Percentiles rank a stretch among this genome's conserved stretches.
Conservation (phyloP, 495 filamentous ascomycete genomes). For the Lophiotrema nucula region DNA sequence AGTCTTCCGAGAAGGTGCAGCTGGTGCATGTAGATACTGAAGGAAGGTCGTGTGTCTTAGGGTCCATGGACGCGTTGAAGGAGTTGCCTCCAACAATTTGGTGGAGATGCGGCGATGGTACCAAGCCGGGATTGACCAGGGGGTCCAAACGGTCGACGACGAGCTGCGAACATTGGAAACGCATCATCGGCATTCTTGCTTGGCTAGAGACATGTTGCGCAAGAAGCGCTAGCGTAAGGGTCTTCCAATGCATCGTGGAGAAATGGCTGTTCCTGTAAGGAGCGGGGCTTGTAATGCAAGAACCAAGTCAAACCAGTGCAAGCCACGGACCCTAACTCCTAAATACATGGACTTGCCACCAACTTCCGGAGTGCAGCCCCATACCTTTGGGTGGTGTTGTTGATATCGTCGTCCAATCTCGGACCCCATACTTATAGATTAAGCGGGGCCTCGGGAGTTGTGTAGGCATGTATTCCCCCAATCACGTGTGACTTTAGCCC, state of each 20-base stretch:
- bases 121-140: constrained; percentile 25
- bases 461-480: not conserved
- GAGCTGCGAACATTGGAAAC: constrained; percentile 31
- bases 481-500: constrained; percentile 2
- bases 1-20: constrained; percentile 29
- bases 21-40: constrained; percentile 25
- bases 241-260: constrained; percentile 24
- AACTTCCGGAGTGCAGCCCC: no score
- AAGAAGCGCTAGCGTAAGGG: constrained; percentile 13
- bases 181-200: constrained; percentile 11
- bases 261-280: not conserved
- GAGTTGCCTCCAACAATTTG: constrained; percentile 33
- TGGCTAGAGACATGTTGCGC: constrained; percentile 10
- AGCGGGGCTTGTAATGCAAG: not conserved
- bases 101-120: constrained; percentile 28
- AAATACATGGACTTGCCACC: constrained; percentile 2
- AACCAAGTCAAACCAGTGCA: not conserved
- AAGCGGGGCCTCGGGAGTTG: constrained; percentile 21
- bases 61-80: constrained; percentile 27
- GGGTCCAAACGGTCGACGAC: constrained; percentile 29
- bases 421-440: constrained; percentile 3
- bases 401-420: constrained; percentile 8
- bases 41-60: constrained; percentile 18
- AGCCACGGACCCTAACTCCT: constrained; percentile 2
- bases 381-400: not conserved